Base-by-base conservation (phyloP, 1,284 basidiomycete genomes). In the Salmacisia buchloeana region DNA sequence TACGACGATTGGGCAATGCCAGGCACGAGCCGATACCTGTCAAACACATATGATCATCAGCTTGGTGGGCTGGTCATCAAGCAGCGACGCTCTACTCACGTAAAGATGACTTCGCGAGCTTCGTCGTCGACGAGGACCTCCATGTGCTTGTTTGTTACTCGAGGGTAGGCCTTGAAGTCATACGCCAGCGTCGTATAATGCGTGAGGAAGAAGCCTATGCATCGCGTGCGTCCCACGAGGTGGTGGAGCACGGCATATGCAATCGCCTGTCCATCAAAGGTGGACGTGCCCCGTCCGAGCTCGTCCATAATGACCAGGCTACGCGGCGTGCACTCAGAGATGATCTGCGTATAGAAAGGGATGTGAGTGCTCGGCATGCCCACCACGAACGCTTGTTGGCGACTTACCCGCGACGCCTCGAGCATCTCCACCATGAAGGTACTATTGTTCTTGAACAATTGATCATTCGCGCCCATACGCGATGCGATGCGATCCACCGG, bases 401-500 rank as follows among this genome's bases (percentile, higher is more conserved):
- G 9, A 54, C 49, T 54, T 31, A 54, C 49, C 21, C 49, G 31
- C 18, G 49, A 54, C 18, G 77, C 75, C 63, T 79, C 77, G 38
- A 77, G 70, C 77, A 79, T 79, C 68, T 79, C 77, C 52, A 79
- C 77, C 77, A 79, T 79, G 54, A 79, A 79, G 23, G 77, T 79
- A 59, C 70, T 73, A 63, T 77, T 74, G 63, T 76, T 73, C 36
- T 72, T 69, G 70, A 79, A 79, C 18, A 66, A 27, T 35, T 69
- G 67, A 62, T 79, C 77, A 41, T 79, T 80, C 63, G 96, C 96
- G 21, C 96, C 96, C 94, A 98, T 98, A 31, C 96, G 88, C 6
- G 94, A 97, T 65, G 96, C 86, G 72, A 99, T 97, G 27, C 89
- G 85, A 79, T 99, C 94, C 1, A 97, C 87, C 0, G 96, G 92